Evolutionary conservation across 2,329 filamentous ascomycete species (phyloP), one percentile per base, ranked within the genome.

Genomic region (Diaporthe sp.): DNA sequence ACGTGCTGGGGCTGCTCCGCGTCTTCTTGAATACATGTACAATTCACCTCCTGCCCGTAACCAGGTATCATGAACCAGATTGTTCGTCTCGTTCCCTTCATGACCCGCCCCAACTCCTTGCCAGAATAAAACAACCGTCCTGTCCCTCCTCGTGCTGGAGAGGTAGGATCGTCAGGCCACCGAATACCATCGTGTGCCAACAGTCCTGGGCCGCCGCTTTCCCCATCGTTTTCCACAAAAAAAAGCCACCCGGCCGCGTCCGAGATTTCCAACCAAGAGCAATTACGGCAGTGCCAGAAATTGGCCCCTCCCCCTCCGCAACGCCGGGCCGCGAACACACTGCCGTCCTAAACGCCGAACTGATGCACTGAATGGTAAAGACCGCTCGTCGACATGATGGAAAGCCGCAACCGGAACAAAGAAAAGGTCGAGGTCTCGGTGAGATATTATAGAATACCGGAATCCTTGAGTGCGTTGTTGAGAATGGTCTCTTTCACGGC

Each of bases 401-500:
- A 62, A 74, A 75, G 62, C 39, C 58, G 61, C 22, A 65, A 58
- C 25, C 71, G 49, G 61, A 71, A 58, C 73, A 75, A 37, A 75
- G 73, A 42, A 73, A 60, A 65, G 34, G 60, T 42, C n/a, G 60
- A 73, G 12, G 42, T 57, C 39, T 62, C 65, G 49, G 49, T 51
- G 31, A 71, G 37, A 78, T 79, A 82, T 93, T 86, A 95, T 80
- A 99, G 91, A 84, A 99, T 98, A 79, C 97, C 97, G 31, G 97
- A 98, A 85, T 99, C 97, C 87, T 98, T 98, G 80, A 99, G 90
- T 65, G 97, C 97, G 84, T 99, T 99, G 85, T 98, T 98, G 79
- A 99, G 87, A 82, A 99, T 99, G 46, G 97, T 99, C 86, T 99
- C 97, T 85, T 99, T 99, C 76, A 99, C 97, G 12, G 97, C 97